Evolutionary conservation across 495 filamentous ascomycete species (phyloP), one percentile per base, ranked within the genome.

Genomic region (Tuber indicum): DNA sequence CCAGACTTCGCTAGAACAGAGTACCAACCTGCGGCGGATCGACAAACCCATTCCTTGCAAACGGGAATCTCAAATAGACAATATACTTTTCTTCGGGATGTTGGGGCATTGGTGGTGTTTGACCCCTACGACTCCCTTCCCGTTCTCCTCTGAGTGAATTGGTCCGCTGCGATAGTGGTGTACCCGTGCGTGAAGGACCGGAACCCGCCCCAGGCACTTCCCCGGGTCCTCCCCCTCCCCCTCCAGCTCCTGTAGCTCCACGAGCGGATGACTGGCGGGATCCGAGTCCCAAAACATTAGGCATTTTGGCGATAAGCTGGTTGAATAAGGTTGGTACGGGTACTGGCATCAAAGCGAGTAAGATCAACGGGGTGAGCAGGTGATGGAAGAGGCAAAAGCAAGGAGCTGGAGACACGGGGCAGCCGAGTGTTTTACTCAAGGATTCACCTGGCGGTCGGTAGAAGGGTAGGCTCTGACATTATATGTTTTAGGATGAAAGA

Each of bases 11-110:
- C 7, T 26, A 21, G 70, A 32, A 45, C 58, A 83, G 78, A 84
- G 69, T 69, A 84, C 89, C 81, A 87, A 94, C 94, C 72, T 91
- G 90, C 12, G 92, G 92, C 70, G 96, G 96, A 85, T 99, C 96
- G 49, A 93, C 88, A 86, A 98, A 99, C 72, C 92, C 90, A 32
- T 92, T 91, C 76, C 96, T 89, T 23, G 92, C 89, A 84, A 98
- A 97, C 16, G 96, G 96, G 21, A 98, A 87, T 17, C 95, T 89
- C 72, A 99, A 89, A 79, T 97, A 92, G 76, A 95, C 91, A 42
- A 93, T 94, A 76, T 90, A 91, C 58, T 84, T 86, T 58, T 86
- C 84, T 19, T 82, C 86, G 17, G 76, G 45, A 70, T 78, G 72
- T 26, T 80, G 78, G 23, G 75, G 70, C 32, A 74, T 62, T 66